Conservation (phyloP, 169 alveolate genomes). For the Cryptosporidium andersoni region DNA sequence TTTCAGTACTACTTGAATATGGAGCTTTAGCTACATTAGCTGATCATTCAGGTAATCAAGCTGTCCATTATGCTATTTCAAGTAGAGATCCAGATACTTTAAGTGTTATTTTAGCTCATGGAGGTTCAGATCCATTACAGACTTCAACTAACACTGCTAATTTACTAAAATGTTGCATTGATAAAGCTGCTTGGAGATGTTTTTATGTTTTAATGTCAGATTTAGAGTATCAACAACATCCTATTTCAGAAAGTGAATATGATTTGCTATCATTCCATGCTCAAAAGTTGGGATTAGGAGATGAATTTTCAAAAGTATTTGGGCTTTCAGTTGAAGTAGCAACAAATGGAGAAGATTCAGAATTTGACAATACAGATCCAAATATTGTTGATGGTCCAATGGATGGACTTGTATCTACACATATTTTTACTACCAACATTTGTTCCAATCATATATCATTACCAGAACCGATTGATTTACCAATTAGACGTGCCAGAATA, state of each 20-base stretch:
- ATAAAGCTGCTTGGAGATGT: conserved; percentile 71
- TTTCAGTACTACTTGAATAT: conserved; percentile 40
- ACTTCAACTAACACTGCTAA: conserved; percentile 39
- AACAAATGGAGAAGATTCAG: conserved; percentile 8
- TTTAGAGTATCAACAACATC: conserved; percentile 65
- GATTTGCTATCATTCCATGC: conserved; percentile 68
- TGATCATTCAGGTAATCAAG: conserved; percentile 19
- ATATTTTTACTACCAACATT: conserved; percentile 43
- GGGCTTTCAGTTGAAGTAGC: conserved; percentile 57
- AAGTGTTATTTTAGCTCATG: conserved; percentile 27
- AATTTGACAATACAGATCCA: neutral
- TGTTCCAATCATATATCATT: conserved; percentile 86
- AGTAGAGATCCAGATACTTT: conserved; percentile 67
- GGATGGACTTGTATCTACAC: conserved; percentile 56
- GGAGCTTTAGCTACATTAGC: conserved; percentile 60
- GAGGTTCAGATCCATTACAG: conserved; percentile 58
- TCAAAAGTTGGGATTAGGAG: conserved; percentile 54
- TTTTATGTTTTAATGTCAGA: conserved; percentile 37
- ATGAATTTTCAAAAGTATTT: conserved; percentile 46
- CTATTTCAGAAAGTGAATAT: conserved; percentile 68
- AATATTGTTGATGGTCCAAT: conserved; percentile 55
- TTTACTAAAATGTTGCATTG: conserved; percentile 56
- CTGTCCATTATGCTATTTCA: conserved; percentile 60
- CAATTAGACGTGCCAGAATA: conserved; percentile 81
- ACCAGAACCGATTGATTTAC: conserved; percentile 90